These are phyloP conservation scores for Colletotrichum theobromicola DNA, from an alignment of 2,329 filamentous ascomycete species.

Conservation along the genomic window DNA sequence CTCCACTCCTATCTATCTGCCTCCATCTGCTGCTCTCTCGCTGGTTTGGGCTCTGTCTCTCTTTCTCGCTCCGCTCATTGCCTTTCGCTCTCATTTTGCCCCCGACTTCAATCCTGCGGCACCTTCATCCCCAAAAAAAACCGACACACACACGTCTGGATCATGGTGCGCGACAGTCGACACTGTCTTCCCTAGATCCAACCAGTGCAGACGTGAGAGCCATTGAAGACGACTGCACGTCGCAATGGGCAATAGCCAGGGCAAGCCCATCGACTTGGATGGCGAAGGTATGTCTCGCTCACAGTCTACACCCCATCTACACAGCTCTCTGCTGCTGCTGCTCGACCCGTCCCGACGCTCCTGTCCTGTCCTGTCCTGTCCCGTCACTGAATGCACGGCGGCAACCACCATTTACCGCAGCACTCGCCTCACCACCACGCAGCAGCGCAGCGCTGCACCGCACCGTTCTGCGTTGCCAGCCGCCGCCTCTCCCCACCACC, in stretches of 20 bases:
- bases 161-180: constrained; percentile 18
- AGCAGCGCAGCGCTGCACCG: not conserved
- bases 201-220: constrained; percentile 22
- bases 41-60: constrained; percentile 6
- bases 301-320: not conserved
- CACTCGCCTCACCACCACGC: not conserved
- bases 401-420: not conserved
- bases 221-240: constrained; percentile 23
- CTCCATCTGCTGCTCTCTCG: constrained; percentile 11
- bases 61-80: constrained; percentile 15
- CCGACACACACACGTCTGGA: constrained; percentile 7
- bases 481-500: not conserved
- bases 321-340: not conserved
- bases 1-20: constrained; percentile 22
- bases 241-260: constrained; percentile 90
- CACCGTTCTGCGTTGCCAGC: not conserved
- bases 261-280: constrained; percentile 89
- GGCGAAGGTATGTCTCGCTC: constrained; percentile 76
- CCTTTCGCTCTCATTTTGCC: constrained; percentile 6
- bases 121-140: constrained; percentile 4
- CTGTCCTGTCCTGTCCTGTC: not conserved
- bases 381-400: not conserved
- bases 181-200: constrained; percentile 10
- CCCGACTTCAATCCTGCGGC: not conserved
- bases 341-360: not conserved